Evolutionary conservation across 2,329 filamentous ascomycete genomes (phyloP).

Genomic region (Beauveria brongniartii): DNA sequence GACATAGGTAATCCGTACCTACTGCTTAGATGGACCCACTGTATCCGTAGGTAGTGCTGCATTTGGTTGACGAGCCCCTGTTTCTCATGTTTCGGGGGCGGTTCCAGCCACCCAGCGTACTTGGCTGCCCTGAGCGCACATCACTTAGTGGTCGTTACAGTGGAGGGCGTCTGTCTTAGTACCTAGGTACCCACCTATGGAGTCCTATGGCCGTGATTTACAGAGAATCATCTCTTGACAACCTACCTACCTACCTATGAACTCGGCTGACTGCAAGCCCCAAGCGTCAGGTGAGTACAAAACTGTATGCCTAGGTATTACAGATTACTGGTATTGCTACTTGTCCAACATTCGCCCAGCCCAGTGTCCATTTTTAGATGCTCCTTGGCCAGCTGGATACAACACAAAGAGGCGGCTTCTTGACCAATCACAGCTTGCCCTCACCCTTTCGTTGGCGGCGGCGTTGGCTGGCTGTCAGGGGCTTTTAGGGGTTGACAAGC

Average conservation of each 20-base stretch:
- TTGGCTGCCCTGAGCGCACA: not conserved
- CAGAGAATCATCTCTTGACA: too few species aligned
- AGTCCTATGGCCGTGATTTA: too few species aligned
- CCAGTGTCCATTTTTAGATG: not conserved
- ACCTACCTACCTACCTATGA: too few species aligned
- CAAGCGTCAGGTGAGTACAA: not conserved
- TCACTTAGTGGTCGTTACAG: not conserved
- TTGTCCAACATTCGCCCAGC: not conserved
- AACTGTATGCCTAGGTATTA: too few species aligned
- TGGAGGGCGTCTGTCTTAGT: not conserved
- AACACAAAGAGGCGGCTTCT: not conserved
- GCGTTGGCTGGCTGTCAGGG: not conserved
- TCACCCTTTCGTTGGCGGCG: not conserved
- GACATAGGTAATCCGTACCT: too few species aligned
- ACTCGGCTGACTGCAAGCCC: not conserved
- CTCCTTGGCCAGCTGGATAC: not conserved
- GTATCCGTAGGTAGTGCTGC: too few species aligned
- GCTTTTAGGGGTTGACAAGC: not conserved
- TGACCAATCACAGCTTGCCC: not conserved
- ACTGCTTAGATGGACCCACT: too few species aligned
- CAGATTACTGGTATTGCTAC: not conserved
- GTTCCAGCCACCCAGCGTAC: not conserved
- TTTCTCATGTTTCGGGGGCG: not conserved
- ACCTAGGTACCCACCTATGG: too few species aligned
- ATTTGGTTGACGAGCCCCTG: not conserved